Base-by-base conservation (phyloP, 2,329 filamentous ascomycete species). In the Pseudocercospora fijiensis region DNA sequence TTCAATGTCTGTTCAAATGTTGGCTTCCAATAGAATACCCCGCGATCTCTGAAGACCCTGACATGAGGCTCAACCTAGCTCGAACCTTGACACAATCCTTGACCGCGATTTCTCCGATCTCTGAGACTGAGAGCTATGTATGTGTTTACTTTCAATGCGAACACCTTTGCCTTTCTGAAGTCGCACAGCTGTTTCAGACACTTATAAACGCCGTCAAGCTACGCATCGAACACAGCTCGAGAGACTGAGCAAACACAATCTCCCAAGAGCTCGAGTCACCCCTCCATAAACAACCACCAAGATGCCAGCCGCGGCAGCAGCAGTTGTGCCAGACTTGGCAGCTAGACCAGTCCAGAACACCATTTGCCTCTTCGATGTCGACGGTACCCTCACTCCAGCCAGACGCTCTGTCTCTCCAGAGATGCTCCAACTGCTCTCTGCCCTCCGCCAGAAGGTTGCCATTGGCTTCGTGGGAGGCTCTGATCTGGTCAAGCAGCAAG, bases 291-390 rank as follows among this genome's bases (percentile, higher is more conserved):
- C 22, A 30, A 27, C 26, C 11, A 18, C 22, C 51, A 56, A 33
- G 27, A 56, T 56, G 53, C 53, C 53, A 10, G 53, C 53, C 53
- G 72, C 75, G 69, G 79, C 78, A 60, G 78, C 74, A 63, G 75
- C 77, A 63, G 69, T 83, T 60, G 90, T 88, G 79, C 89, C 92
- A 62, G 86, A 92, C 67, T 86, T 98, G 70, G 85, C 89, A 77
- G 84, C 94, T 73, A 91, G 95, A 71, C 91, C 91, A 49, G 81
- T 97, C 78, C 91, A 93, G 82, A 92, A 95, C 84, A 98, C 94
- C 69, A 90, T 99, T 79, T 88, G 87, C 75, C 89, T 99, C 68
- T 99, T 99, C 80, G 95, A 99, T 80, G 95, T 99, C 65, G 95
- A 99, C 77, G 91, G 87, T 75, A 97, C 95, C 28, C 86, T 99